A percentile compares a stretch with the other conserved stretches of the same genome.
Conservation (phyloP, 441 rosid genomes). For the Brassica hybrid region DNA sequence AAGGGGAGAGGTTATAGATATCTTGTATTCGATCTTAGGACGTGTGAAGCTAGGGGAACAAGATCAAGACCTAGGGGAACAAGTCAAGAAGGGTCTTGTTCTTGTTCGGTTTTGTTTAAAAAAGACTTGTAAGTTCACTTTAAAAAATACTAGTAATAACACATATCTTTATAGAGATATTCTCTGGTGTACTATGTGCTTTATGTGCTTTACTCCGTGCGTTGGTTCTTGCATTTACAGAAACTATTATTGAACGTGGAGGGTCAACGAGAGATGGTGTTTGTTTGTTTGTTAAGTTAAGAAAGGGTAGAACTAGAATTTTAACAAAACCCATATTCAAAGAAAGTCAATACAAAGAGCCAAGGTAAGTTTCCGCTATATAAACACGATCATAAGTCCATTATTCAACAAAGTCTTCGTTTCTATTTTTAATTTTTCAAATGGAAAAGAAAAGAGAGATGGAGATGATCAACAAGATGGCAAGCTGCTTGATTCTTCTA, state of each 20-base stretch:
- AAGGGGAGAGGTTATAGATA: too few species aligned
- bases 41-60: too few species aligned
- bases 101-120: too few species aligned
- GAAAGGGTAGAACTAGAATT: constrained; percentile 41
- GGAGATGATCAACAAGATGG: constrained; percentile 52
- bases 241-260: constrained; percentile 38
- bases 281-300: constrained; percentile 11
- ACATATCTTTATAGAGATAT: too few species aligned
- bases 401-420: constrained; percentile 34
- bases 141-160: too few species aligned
- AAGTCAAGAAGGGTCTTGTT: too few species aligned
- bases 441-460: constrained; percentile 63
- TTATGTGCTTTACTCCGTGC: too few species aligned
- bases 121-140: too few species aligned
- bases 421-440: constrained; percentile 22
- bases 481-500: constrained; percentile 71
- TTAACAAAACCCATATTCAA: constrained; percentile 10
- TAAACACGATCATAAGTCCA: constrained; percentile 32
- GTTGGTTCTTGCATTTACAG: too few species aligned
- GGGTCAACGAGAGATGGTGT: constrained; percentile 39
- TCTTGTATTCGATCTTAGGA: too few species aligned
- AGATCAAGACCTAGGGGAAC: too few species aligned
- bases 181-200: too few species aligned
- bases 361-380: constrained; percentile 35
- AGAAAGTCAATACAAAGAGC: constrained; percentile 41